Base-by-base conservation (phyloP, 495 filamentous ascomycete genomes). In the Aspergillus indologenus region DNA sequence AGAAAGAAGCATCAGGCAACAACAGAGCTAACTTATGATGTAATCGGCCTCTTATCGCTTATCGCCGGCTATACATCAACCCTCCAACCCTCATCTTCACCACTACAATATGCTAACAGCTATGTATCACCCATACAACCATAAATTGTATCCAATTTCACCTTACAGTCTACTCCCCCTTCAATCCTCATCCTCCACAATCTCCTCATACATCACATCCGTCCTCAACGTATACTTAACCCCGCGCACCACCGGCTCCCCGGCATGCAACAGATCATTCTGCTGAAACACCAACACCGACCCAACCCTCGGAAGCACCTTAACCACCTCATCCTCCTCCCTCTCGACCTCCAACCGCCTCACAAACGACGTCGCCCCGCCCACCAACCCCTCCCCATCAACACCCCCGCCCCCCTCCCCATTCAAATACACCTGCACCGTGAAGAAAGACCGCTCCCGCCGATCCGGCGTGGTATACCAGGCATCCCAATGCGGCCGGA, bases 351-450 rank as follows among this genome's bases (percentile, higher is more conserved):
- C 71, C 4, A 26, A 57, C 0, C 81, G 81, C 15, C 61, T 53
- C 51, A 83, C 68, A 67, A 91, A 88, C 17, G 81, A 80, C n/a
- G 86, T 88, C 1, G 87, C 78, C 18, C 87, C 87, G 5, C 86
- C 87, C 3, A 70, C 48, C 20, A 70, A 53, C 31, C 34, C 45
- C 44, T 61, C 65, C 5, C 50, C 51, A 22, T 26, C 45, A 42
- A 60, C 53, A 29, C 3, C 26, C 26, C 26, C 3, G 50, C 74
- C 74, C 15, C 71, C 76, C 1, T 77, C 74, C 45, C 85, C 79
- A 66, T 89, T 91, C 50, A 96, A 79, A 69, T 96, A 96, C n/a
- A 96, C 71, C 56, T 96, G 92, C 24, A 95, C 71, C 0, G 92
- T 96, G 63, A 85, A 87, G 54, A 85, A 80, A 3, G 90, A 90